phyloP scores from a whole-genome alignment of 2,329 filamentous ascomycete genomes.

The Penicillium brasilianum region DNA sequence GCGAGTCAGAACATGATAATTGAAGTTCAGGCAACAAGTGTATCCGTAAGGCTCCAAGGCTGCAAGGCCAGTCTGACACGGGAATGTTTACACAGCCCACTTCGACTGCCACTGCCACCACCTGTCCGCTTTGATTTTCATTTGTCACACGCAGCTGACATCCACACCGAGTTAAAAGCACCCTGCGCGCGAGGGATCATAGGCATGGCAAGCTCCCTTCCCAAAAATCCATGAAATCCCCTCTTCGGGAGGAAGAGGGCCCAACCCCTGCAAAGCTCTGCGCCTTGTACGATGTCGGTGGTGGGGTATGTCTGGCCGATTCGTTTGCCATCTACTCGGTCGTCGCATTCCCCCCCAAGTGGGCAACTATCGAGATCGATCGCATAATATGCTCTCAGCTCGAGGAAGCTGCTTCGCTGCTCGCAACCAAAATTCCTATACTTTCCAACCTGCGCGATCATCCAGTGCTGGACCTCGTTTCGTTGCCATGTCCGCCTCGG shows the following conservation, averaged over 20 bases:
- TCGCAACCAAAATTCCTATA: conserved; percentile 7
- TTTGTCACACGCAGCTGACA: not conserved
- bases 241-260: conserved; percentile 6
- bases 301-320: conserved; percentile 15
- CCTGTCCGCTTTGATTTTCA: not conserved
- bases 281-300: conserved; percentile 11
- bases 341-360: conserved; percentile 11
- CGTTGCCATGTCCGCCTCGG: conserved; percentile 5
- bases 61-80: not conserved
- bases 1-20: too few relatives aligned
- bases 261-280: conserved; percentile 13
- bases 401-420: not conserved
- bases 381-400: not conserved
- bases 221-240: not conserved
- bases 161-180: not conserved
- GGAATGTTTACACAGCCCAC: conserved; percentile 4
- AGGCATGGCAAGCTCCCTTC: not conserved
- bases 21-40: not conserved
- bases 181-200: not conserved
- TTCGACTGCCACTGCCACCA: not conserved
- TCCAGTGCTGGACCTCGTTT: not conserved
- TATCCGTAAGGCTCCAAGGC: not conserved
- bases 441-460: not conserved
- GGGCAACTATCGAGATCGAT: not conserved
- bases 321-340: conserved; percentile 18